These are phyloP conservation scores for Emergomyces africanus DNA, from an alignment of 2,329 filamentous ascomycete species.

Conservation along the genomic window DNA sequence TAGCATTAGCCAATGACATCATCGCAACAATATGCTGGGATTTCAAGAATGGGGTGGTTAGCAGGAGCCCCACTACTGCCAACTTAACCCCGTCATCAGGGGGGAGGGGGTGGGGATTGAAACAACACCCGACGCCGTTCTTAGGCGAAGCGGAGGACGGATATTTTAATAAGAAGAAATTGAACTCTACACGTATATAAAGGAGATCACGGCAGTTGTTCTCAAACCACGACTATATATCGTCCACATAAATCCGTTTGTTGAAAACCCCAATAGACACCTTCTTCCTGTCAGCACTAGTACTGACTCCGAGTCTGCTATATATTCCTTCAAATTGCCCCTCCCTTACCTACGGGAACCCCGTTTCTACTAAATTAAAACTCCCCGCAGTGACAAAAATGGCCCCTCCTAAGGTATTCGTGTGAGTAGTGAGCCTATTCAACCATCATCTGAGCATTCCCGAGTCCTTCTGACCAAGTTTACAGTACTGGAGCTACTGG, in stretches of 20 bases:
- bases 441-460: neutral
- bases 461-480: slow-evolving; percentile 17
- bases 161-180: neutral
- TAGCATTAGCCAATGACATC: neutral
- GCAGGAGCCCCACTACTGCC: neutral
- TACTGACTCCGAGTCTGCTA: too few species aligned
- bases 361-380: neutral
- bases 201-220: neutral
- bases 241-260: neutral
- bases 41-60: neutral
- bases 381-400: neutral
- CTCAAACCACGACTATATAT: neutral
- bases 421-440: slow-evolving; percentile 13
- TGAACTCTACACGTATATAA: neutral
- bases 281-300: neutral
- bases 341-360: neutral
- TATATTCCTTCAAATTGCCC: neutral
- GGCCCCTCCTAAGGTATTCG: slow-evolving; percentile 18
- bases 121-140: too few species aligned
- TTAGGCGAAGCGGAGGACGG: neutral
- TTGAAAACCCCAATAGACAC: neutral
- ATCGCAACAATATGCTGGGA: neutral
- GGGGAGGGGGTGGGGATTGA: too few species aligned
- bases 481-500: slow-evolving; percentile 39
- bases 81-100: neutral